A percentile compares a stretch with the other conserved stretches of the same genome.
phyloP scores from a whole-genome alignment of 441 rosid genomes.

The Adansonia grandidieri region DNA sequence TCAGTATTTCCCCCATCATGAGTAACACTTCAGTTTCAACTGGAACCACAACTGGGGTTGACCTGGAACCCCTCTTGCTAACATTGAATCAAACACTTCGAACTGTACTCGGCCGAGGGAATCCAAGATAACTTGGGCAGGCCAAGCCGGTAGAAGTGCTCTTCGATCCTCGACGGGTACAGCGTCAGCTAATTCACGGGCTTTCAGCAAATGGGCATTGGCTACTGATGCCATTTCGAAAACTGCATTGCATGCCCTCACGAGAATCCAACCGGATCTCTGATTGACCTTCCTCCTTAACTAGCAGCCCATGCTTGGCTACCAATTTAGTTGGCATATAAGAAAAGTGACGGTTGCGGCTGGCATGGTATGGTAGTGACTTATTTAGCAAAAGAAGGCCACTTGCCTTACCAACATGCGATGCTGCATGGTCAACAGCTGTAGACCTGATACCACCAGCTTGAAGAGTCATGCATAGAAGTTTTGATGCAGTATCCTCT shows the following conservation, averaged over 20 bases:
- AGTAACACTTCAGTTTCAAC: slow-evolving; percentile 72
- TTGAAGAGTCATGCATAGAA: slow-evolving; percentile 78
- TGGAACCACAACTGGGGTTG: slow-evolving; percentile 72
- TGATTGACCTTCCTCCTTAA: slow-evolving; percentile 57
- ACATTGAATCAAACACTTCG: slow-evolving; percentile 64
- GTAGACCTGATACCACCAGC: slow-evolving; percentile 74
- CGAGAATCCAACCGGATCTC: slow-evolving; percentile 66
- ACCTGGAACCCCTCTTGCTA: slow-evolving; percentile 73
- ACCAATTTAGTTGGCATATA: slow-evolving; percentile 70
- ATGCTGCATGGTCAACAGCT: slow-evolving; percentile 77
- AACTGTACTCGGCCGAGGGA: slow-evolving; percentile 57
- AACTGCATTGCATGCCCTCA: slow-evolving; percentile 61
- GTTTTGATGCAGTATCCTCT: slow-evolving; percentile 73
- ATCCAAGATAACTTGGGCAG: slow-evolving; percentile 71
- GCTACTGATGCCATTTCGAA: slow-evolving; percentile 89
- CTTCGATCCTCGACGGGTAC: slow-evolving; percentile 69
- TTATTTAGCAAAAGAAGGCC: slow-evolving; percentile 78
- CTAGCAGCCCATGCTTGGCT: slow-evolving; percentile 68
- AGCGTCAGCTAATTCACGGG: slow-evolving; percentile 63
- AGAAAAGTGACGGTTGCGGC: slow-evolving; percentile 62
- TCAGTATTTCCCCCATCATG: slow-evolving; percentile 42
- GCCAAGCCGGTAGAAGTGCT: slow-evolving; percentile 71
- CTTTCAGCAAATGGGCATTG: slow-evolving; percentile 69
- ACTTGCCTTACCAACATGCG: slow-evolving; percentile 88
- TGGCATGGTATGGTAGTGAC: slow-evolving; percentile 78